Base-by-base conservation (phyloP, 139 green algal species). In the Micromonas pusilla region DNA sequence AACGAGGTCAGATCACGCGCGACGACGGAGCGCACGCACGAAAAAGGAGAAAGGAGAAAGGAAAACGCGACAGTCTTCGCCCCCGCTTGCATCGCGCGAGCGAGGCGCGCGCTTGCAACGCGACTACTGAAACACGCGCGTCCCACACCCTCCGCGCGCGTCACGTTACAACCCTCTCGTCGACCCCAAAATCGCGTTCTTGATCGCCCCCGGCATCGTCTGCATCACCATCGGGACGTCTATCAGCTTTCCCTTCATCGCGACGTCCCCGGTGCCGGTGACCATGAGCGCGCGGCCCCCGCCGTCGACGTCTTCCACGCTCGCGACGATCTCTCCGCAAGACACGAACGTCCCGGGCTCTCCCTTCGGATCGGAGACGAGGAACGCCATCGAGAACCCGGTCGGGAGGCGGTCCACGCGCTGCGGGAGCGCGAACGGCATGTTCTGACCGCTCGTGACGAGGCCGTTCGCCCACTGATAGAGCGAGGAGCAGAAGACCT, bases 401-500 rank as follows among this genome's bases (percentile, higher is more conserved):
- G 19, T 62, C 21, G 21, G 19, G 1, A 39, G 37, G 33, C 53
- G 53, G 1, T 78, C 72, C 2, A 78, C 72, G 20, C 53, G 25
- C 62, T 78, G 72, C 31, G 72, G 52, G 3, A 78, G 31, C 31
- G 33, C 72, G 34, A 78, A 78, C 52, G 72, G 72, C 38, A 78
- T 52, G 32, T 78, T 78, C 6, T 70, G 52, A n/a, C 72, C 72
- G 52, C 26, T 70, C 54, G 72, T 78, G 3, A 52, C 70, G 2
- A 78, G 72, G 2, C 32, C 30, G 3, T 34, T 62, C 21, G 72
- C 72, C 72, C 72, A 78, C 57, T 78, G 72, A 70, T 57, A 78
- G 2, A 78, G 3, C 3, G 52, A 9, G 2, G 20, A 2, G 6
- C n/a, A 70, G 1, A 78, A 70, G 13, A 52, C 13, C 2, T 52